phyloP scores from a whole-genome alignment of 768 basidiomycete genomes.

The Gloeopeniophorella convolvens region DNA sequence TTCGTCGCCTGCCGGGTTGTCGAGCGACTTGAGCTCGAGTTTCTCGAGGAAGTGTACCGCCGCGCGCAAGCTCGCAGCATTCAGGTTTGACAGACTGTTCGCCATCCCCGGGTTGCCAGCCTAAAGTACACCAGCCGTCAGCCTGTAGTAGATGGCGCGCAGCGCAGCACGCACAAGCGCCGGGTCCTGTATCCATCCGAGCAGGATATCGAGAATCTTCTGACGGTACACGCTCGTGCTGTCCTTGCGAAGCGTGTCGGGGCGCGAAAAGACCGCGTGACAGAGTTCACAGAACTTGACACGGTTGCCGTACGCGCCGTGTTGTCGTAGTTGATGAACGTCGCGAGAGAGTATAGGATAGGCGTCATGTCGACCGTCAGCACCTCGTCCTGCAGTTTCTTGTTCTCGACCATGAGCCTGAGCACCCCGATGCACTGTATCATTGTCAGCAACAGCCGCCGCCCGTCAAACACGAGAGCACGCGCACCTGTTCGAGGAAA shows the following conservation, averaged over 20 bases:
- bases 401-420: conserved; percentile 72
- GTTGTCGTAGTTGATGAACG: conserved; percentile 57
- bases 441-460: neutral
- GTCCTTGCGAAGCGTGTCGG: conserved; percentile 62
- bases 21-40: conserved; percentile 56
- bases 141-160: neutral
- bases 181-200: conserved; percentile 69
- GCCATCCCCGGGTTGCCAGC: conserved; percentile 33
- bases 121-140: conserved; percentile 15
- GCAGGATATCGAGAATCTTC: conserved; percentile 65
- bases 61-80: conserved; percentile 66
- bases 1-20: conserved; percentile 54
- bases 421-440: conserved; percentile 66
- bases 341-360: conserved; percentile 43
- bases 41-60: conserved; percentile 71
- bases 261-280: conserved; percentile 58
- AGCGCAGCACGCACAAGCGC: conserved; percentile 35
- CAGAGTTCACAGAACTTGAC: conserved; percentile 70
- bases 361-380: conserved; percentile 33
- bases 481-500: conserved; percentile 67
- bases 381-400: conserved; percentile 54
- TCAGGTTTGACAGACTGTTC: conserved; percentile 55
- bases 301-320: conserved; percentile 56
- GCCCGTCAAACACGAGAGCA: neutral
- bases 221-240: conserved; percentile 54